Base-by-base conservation (phyloP, 108 stramenopile species). In the Cyclotella cryptica region DNA sequence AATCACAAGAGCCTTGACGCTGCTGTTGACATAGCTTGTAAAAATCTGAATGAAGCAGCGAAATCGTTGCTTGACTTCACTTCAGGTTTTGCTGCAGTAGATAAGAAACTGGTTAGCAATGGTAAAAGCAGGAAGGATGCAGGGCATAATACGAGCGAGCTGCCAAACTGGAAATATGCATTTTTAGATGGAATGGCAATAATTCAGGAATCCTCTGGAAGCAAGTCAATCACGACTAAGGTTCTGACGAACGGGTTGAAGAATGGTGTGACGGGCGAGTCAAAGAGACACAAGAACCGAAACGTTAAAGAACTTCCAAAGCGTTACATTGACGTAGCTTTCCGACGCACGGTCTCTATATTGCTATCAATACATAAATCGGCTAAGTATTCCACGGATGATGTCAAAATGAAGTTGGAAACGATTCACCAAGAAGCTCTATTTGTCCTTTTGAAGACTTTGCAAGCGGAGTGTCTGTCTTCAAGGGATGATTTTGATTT, bases 401-500 rank as follows among this genome's bases (percentile, higher is more conserved):
- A 68, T 24, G 44, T 26, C 29, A 42, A 55, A 14, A 46, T 19
- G 27, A 46, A 51, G 0, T 2, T 66, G 15, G 61, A 68, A 27
- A 42, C 27, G 29, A 55, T 65, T 3, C 52, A 12, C 35, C 66
- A 73, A 55, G 77, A 84, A 27, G 68, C 61, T 27, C 40, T 51
- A 26, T 1, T 21, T 63, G 72, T 78, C 30, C 72, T 84, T 35
- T 54, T 75, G 6, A 66, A 69, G 41, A n/a, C 66, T 11, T 65
- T 84, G 47, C 65, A 55, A 55, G 46, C 83, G 45, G 52, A 47
- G 27, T 49, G 51, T n/a, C 46, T 84, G 46, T 77, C 71, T 21
- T 71, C 77, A 7, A 49, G 83, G 47, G 49, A 9, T 24, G 72
- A 84, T 59, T 74, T 71, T 69, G 83, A 71, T 10, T 51, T 84